Conservation (phyloP, 2,329 filamentous ascomycete genomes). For the Plectosphaerella plurivora region DNA sequence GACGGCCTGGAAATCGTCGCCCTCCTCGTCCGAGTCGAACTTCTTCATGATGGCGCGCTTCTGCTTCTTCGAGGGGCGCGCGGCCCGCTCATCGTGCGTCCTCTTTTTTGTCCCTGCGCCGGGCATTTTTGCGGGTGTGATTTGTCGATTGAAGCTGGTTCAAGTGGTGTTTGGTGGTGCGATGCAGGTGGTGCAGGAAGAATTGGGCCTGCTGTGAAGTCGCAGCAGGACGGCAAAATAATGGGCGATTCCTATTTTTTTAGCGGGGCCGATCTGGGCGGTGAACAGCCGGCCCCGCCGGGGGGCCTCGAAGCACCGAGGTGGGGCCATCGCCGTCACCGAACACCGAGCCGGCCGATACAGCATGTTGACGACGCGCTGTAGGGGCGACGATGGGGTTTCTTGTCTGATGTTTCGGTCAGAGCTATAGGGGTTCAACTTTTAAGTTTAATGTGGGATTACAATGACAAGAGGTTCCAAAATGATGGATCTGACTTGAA, state of each 20-base stretch:
- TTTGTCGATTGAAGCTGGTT: neutral
- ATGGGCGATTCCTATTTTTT: conserved; percentile 1
- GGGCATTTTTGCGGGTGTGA: conserved; percentile 17
- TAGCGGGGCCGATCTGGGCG: neutral
- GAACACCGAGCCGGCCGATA: neutral
- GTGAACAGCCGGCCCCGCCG: neutral
- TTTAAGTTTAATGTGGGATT: too few species aligned
- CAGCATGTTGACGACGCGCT: too few species aligned
- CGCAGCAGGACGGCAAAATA: neutral
- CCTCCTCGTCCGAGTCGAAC: conserved; percentile 45
- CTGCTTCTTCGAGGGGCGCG: conserved; percentile 44
- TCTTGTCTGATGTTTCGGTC: too few species aligned
- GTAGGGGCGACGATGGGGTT: too few species aligned
- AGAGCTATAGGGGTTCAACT: too few species aligned
- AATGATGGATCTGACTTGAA: too few species aligned
- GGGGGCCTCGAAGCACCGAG: neutral
- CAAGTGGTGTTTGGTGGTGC: neutral
- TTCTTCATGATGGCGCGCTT: conserved; percentile 43
- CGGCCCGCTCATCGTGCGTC: conserved; percentile 23
- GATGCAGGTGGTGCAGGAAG: neutral
- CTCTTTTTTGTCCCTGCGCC: conserved; percentile 25
- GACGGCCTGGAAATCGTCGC: conserved; percentile 43
- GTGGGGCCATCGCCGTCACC: neutral
- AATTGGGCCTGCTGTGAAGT: neutral
- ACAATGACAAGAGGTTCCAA: too few species aligned